Conservation (phyloP, 208 protist genomes). For the Crithidia sp. region DNA sequence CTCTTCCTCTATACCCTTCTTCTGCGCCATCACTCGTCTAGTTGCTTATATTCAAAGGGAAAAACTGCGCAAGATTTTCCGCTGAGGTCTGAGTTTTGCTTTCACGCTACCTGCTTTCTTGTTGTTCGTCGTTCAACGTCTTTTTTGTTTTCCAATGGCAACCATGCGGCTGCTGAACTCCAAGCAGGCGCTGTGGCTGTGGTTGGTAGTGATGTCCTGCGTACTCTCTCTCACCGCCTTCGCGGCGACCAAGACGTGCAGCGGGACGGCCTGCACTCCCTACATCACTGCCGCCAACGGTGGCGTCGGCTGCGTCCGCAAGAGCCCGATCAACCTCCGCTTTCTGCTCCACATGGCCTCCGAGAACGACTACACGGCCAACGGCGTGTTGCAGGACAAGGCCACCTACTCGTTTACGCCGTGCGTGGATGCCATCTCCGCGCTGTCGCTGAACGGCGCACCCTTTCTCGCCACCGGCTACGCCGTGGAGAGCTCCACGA, state of each 20-base stretch:
- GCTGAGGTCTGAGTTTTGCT: neutral
- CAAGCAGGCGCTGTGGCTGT: constrained; percentile 5
- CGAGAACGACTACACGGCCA: constrained; percentile 42
- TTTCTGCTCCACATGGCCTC: constrained; percentile 66
- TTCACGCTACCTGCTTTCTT: constrained; percentile 8
- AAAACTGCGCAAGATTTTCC: too few species aligned
- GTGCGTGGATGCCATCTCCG: constrained; percentile 64
- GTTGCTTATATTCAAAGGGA: too few species aligned
- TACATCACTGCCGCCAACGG: constrained; percentile 20
- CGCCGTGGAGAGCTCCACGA: constrained; percentile 22
- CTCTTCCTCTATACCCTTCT: too few species aligned
- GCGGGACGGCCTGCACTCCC: constrained; percentile 32
- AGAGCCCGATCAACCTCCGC: constrained; percentile 65
- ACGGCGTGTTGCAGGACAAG: constrained; percentile 5
- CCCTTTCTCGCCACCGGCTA: constrained; percentile 42
- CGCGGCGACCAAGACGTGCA: constrained; percentile 11
- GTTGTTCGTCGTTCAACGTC: neutral
- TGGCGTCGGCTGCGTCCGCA: constrained; percentile 48
- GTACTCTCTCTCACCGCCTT: constrained; percentile 6
- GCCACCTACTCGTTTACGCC: constrained; percentile 81
- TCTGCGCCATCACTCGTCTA: too few species aligned
- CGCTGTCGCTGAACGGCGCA: constrained; percentile 54
- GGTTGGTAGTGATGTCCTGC: neutral
- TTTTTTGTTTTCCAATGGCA: neutral
- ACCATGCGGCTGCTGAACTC: neutral